These are phyloP conservation scores for Fremontodendron californicum DNA, from an alignment of 345 rosid species.

Conservation along the genomic window DNA sequence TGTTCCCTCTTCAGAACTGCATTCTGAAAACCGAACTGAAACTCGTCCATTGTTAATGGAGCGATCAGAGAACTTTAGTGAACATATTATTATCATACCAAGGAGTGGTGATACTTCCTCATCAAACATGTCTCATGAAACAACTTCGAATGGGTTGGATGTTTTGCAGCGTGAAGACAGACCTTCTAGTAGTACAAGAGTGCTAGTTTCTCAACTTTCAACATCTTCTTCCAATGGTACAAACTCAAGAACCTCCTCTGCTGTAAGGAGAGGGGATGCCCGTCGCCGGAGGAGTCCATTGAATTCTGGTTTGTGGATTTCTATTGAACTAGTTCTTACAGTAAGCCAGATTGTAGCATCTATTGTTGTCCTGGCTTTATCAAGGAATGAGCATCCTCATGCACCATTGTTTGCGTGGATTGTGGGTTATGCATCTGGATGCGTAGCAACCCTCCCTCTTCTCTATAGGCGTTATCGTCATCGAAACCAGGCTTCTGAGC, in stretches of 20 bases:
- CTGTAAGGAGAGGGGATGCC: slow-evolving; percentile 49
- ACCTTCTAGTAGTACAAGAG: slow-evolving; percentile 35
- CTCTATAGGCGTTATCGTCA: slow-evolving; percentile 83
- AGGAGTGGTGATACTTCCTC: slow-evolving; percentile 41
- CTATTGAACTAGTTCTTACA: slow-evolving; percentile 74
- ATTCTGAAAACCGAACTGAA: slow-evolving; percentile 38
- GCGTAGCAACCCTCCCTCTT: slow-evolving; percentile 83
- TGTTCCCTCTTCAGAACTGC: slow-evolving; percentile 55
- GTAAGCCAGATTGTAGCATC: slow-evolving; percentile 88
- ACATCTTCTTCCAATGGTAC: slow-evolving; percentile 44
- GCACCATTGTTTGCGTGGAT: slow-evolving; percentile 84
- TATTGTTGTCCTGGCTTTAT: slow-evolving; percentile 62
- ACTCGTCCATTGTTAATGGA: slow-evolving; percentile 70
- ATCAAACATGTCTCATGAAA: slow-evolving; percentile 44
- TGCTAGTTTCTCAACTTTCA: slow-evolving; percentile 40
- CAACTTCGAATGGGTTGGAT: slow-evolving; percentile 52
- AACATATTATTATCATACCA: slow-evolving; percentile 63
- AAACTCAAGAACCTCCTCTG: slow-evolving; percentile 44
- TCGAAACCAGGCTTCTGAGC: slow-evolving; percentile 62
- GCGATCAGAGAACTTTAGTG: slow-evolving; percentile 43
- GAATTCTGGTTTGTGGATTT: slow-evolving; percentile 94
- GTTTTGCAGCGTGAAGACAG: slow-evolving; percentile 49
- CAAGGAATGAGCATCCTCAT: slow-evolving; percentile 74
- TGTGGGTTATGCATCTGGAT: slow-evolving; percentile 88
- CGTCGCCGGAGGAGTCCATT: slow-evolving; percentile 88